Percentiles rank a stretch among this genome's conserved stretches.
These are phyloP conservation scores for Cryptosporidium baileyi DNA, from an alignment of 169 alveolate genomes.

Conservation along the genomic window DNA sequence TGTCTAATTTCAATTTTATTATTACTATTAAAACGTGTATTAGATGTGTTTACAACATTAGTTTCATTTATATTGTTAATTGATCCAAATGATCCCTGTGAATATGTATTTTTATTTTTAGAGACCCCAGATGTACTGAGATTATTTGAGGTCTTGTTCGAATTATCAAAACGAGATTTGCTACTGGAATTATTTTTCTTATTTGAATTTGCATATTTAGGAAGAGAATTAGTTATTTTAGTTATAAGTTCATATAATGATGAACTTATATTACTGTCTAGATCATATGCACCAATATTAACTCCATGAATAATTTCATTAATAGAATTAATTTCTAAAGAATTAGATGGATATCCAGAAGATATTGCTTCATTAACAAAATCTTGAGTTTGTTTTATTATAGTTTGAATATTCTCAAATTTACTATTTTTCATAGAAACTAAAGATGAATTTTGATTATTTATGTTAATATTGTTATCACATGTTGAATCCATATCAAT, in stretches of 20 bases:
- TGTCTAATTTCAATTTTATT: no score
- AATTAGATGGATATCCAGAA: conserved; percentile 53
- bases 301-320: conserved; percentile 49
- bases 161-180: conserved; percentile 51
- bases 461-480: background rate
- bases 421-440: background rate
- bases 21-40: no score
- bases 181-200: background rate
- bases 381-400: conserved; percentile 36
- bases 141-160: no score
- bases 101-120: no score
- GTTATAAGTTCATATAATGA: conserved; percentile 40
- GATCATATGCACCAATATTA: conserved; percentile 4
- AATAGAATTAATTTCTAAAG: conserved; percentile 34
- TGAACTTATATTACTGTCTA: conserved; percentile 36
- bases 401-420: background rate
- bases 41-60: no score
- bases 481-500: background rate
- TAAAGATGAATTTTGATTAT: background rate
- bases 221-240: conserved; percentile 16
- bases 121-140: no score
- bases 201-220: conserved; percentile 2
- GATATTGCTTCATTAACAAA: conserved; percentile 19
- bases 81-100: no score
- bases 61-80: no score